Base-by-base conservation (phyloP, 176 grass and related monocot genomes). In the Zea luxurians region DNA sequence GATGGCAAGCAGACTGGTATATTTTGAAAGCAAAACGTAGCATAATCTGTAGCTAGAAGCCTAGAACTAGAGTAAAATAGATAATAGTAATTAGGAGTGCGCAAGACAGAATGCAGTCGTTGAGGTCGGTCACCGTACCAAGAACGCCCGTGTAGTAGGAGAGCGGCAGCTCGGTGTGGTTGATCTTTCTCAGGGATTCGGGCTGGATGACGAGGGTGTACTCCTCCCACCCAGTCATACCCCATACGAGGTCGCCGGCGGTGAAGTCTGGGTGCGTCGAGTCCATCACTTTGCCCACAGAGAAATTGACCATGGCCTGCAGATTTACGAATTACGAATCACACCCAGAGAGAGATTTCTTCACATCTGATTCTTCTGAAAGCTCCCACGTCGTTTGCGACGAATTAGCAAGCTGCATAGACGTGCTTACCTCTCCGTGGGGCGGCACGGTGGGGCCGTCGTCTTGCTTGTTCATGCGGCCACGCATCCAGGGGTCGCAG, bases 131-230 rank as follows among this genome's bases (percentile, higher is more conserved):
- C 7, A 57, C 74, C n/a, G n/a, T n/a, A n/a, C n/a, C 82, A 42
- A 84, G 65, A 66, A 80, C 73, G 0, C 86, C 82, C 0, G 77
- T 88, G 64, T 88, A 84, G 43, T 88, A 76, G 4, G 86, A 84
- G 42, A 88, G 77, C 0, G 77, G 77, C 40, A 76, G 71, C 15
- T 78, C 66, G 1, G 46, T 48, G 4, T 88, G 72, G 48, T 77
- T 84, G 76, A 84, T 84, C 48, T 84, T 88, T 36, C 10, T 18
- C 12, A 64, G 35, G 10, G 2, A 20, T 13, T 66, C 50, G 0
- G 45, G 59, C 0, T 64, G 9, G 8, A 38, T 70, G 46, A 71
- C 7, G 45, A 88, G 81, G 45, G 20, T 80, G 70, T 84, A 84
- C 62, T 80, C 86, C 48, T 88, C 86, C 86, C 86, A 88, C 3